These are phyloP conservation scores for Corchorus olitorius DNA, from an alignment of 345 rosid genomes.

Conservation along the genomic window DNA sequence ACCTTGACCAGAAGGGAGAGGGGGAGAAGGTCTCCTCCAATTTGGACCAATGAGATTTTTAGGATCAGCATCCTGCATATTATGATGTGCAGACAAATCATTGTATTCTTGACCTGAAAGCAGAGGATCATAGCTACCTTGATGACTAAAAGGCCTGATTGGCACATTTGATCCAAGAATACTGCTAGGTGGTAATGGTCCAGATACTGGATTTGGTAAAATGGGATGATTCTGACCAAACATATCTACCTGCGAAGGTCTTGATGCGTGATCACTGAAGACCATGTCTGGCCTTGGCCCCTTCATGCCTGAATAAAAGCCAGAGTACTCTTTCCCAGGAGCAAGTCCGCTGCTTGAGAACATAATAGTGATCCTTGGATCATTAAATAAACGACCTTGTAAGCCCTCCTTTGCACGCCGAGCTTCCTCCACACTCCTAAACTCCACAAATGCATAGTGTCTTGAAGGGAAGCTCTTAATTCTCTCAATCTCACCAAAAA, in stretches of 20 bases:
- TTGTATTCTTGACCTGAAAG: slow-evolving; percentile 54
- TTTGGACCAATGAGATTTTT: slow-evolving; percentile 37
- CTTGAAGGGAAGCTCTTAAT: slow-evolving; percentile 77
- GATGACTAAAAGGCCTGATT: slow-evolving; percentile 49
- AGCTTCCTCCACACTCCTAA: slow-evolving; percentile 95
- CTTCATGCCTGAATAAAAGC: slow-evolving; percentile 54
- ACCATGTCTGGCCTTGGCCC: slow-evolving; percentile 58
- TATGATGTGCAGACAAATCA: slow-evolving; percentile 40
- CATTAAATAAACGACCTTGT: slow-evolving; percentile 89
- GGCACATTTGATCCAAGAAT: slow-evolving; percentile 43
- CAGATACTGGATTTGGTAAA: slow-evolving; percentile 33
- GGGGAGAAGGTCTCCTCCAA: slow-evolving; percentile 76
- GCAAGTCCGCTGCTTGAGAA: slow-evolving; percentile 69
- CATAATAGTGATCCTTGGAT: slow-evolving; percentile 88
- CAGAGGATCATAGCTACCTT: slow-evolving; percentile 51
- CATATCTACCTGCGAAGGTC: slow-evolving; percentile 47
- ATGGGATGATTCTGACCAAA: slow-evolving; percentile 48
- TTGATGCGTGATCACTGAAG: slow-evolving; percentile 46
- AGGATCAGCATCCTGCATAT: slow-evolving; percentile 37
- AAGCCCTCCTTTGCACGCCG: slow-evolving; percentile 92
- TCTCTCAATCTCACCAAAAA: slow-evolving; percentile 96
- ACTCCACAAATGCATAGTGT: slow-evolving; percentile 89
- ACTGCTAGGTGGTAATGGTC: slow-evolving; percentile 38
- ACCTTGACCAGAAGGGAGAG: slow-evolving; percentile 58
- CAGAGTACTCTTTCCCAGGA: slow-evolving; percentile 57